Evolutionary conservation across 306 rosid species (phyloP), one percentile per base, ranked within the genome.

Genomic region (Rubus parviflorus): DNA sequence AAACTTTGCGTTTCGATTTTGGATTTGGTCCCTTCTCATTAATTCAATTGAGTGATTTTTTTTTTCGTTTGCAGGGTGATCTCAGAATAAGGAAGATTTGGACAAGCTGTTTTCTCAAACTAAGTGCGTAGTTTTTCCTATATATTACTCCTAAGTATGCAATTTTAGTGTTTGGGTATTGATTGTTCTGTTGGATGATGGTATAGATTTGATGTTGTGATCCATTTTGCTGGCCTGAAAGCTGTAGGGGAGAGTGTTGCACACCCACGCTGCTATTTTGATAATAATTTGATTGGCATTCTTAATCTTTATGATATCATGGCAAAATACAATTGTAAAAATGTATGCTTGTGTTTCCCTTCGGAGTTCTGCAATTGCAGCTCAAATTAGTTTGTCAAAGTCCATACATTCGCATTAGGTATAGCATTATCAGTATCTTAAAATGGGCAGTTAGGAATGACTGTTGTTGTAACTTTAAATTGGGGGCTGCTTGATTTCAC

Each of bases 201-300:
- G 14, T 61, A 74, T 77, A 92, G 98, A 70, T 92, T 92, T 69
- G 97, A 95, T 75, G 98, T 93, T 19, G 98, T 95, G 52, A 86
- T 95, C 52, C 98, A 95, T 77, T 95, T 95, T 75, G 97, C 97
- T 71, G 97, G 93, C 10, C 83, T 95, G 0, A 92, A 95, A 81
- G 97, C 97, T 8, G 97, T 95, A 41, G 97, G 89, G 4, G 98
- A 95, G 81, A 95, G 97, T 78, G 96, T 90, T 49, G 91, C 81
- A 0, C 72, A 90, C 22, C 97, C 97, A 0, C 92, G 73, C 6
- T 91, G 92, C 8, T 95, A 92, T 77, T 92, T 83, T 40, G 89
- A 90, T 70, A 82, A 88, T 51, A 95, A 95, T 73, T 79, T 95
- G 80, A 51, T 88, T 11, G 98, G 98, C 22, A 92, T 97, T 25